Evolutionary conservation across 1,284 basidiomycete species (phyloP).

Genomic region (Ganoderma sp.): DNA sequence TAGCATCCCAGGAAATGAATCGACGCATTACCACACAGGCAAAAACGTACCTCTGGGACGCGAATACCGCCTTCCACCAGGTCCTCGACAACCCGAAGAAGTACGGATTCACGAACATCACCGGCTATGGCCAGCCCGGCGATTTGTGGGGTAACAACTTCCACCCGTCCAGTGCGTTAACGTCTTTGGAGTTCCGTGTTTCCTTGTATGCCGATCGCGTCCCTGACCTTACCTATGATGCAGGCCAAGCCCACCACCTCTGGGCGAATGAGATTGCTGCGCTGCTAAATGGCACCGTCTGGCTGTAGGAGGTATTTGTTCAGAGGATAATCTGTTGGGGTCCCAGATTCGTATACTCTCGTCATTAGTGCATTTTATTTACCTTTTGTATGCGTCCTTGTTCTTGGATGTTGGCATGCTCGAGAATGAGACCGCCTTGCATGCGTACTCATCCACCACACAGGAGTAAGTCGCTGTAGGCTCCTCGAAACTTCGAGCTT

Average conservation of each 20-base stretch:
- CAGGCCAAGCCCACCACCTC: slow-evolving; percentile 33
- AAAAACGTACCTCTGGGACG: slow-evolving; percentile 56
- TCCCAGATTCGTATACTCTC: too few species aligned
- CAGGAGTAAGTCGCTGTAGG: too few species aligned
- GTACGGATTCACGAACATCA: slow-evolving; percentile 60
- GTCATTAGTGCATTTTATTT: too few species aligned
- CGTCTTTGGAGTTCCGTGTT: too few species aligned
- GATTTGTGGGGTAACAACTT: slow-evolving; percentile 56
- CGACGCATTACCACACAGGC: slow-evolving; percentile 42
- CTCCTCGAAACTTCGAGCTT: too few species aligned
- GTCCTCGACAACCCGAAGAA: slow-evolving; percentile 52
- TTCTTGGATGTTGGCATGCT: too few species aligned
- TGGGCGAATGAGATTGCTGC: slow-evolving; percentile 34
- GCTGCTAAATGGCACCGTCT: slow-evolving; percentile 19
- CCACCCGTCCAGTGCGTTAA: slow-evolving; percentile 22
- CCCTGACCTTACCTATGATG: neutral
- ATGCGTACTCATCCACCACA: too few species aligned
- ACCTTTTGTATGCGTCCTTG: too few species aligned
- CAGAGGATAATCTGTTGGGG: too few species aligned
- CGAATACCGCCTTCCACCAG: slow-evolving; percentile 54
- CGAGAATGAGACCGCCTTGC: too few species aligned
- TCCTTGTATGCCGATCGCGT: too few species aligned
- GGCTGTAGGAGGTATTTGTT: neutral
- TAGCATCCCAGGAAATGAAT: neutral
- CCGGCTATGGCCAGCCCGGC: slow-evolving; percentile 52